A percentile compares a stretch with the other conserved stretches of the same genome.
phyloP scores from a whole-genome alignment of 1,284 basidiomycete genomes.

The Malassezia vespertilionis region DNA sequence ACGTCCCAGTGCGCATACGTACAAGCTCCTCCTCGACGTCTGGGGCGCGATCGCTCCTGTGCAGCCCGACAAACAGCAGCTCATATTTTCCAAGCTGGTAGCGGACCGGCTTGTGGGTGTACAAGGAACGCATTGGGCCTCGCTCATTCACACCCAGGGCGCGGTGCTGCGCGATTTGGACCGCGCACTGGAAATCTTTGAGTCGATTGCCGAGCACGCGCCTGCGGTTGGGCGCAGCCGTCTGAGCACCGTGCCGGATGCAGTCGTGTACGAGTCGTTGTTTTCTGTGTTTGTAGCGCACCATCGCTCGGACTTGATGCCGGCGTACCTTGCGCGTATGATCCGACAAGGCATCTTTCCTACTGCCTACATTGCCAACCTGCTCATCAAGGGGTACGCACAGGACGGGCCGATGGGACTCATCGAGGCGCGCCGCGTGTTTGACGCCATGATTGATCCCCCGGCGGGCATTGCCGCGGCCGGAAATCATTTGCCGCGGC shows the following conservation, averaged over 20 bases:
- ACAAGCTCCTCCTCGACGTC: constrained; percentile 69
- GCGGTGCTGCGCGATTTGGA: constrained; percentile 67
- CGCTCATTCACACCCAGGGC: constrained; percentile 82
- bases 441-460: constrained; percentile 77
- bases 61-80: constrained; percentile 64
- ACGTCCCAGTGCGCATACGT: constrained; percentile 39
- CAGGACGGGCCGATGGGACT: constrained; percentile 63
- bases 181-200: constrained; percentile 66
- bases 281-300: constrained; percentile 75
- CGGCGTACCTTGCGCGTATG: constrained; percentile 61
- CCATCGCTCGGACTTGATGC: constrained; percentile 68
- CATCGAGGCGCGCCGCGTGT: constrained; percentile 52
- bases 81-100: constrained; percentile 59
- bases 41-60: constrained; percentile 72
- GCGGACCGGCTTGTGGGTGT: constrained; percentile 55
- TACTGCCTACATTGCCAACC: constrained; percentile 92
- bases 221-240: constrained; percentile 37
- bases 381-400: constrained; percentile 61
- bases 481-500: constrained; percentile 63
- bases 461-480: constrained; percentile 74
- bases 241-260: constrained; percentile 56
- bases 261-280: constrained; percentile 79
- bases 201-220: constrained; percentile 57
- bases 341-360: constrained; percentile 60
- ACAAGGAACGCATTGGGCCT: constrained; percentile 79